phyloP scores from a whole-genome alignment of 331 rosid genomes.

The Erythrophleum ivorense region DNA sequence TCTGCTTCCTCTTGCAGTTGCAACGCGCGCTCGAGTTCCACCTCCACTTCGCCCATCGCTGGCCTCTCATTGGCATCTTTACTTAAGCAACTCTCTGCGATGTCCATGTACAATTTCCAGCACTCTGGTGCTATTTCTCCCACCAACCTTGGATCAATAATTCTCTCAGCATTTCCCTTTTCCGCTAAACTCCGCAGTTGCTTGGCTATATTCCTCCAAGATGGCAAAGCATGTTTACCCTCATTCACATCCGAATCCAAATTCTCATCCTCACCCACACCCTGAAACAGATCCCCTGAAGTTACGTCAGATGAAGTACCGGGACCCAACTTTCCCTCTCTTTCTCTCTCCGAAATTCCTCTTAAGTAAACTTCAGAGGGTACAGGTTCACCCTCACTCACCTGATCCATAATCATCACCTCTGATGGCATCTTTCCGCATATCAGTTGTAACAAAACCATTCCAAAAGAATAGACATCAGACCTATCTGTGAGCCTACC shows the following conservation, averaged over 20 bases:
- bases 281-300: no score
- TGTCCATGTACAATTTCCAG: not conserved
- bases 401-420: not conserved
- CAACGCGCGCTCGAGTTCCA: slow-evolving; percentile 30
- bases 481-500: slow-evolving; percentile 3
- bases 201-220: not conserved
- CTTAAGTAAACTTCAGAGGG: no score
- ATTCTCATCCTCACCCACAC: no score
- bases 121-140: slow-evolving; percentile 28
- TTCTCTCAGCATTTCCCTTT: not conserved
- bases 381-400: not conserved
- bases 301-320: no score
- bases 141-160: not conserved
- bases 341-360: no score
- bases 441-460: slow-evolving; percentile 32
- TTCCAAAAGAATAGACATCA: slow-evolving; percentile 40
- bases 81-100: slow-evolving; percentile 36
- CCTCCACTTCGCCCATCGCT: slow-evolving; percentile 46
- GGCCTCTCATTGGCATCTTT: slow-evolving; percentile 34
- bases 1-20: slow-evolving; percentile 32
- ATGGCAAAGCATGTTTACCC: not conserved
- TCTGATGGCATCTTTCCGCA: not conserved
- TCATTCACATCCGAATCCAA: no score
- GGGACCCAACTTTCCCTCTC: no score
- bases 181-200: not conserved